These are phyloP conservation scores for Decorospora gaudefroyi DNA, from an alignment of 2,329 filamentous ascomycete species.

Conservation along the genomic window DNA sequence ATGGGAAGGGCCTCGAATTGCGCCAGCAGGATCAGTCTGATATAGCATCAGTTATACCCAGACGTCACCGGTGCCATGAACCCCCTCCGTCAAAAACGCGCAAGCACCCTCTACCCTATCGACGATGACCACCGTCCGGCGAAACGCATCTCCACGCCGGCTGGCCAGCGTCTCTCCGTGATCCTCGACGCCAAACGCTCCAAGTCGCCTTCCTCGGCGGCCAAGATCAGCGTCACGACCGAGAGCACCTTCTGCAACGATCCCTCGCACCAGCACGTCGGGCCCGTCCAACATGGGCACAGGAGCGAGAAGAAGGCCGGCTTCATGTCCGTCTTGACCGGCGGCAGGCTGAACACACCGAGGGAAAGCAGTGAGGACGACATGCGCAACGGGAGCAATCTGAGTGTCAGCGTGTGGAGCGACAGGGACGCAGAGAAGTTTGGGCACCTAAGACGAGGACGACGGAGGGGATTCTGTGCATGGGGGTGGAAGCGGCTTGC, in stretches of 20 bases:
- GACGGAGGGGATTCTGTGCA: slow-evolving; percentile 24
- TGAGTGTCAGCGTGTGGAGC: slow-evolving; percentile 46
- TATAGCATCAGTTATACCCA: neutral
- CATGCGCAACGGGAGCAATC: slow-evolving; percentile 33
- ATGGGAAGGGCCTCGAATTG: slow-evolving; percentile 12
- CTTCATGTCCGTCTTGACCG: slow-evolving; percentile 28
- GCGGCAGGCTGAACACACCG: slow-evolving; percentile 34
- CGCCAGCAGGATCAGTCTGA: slow-evolving; percentile 6
- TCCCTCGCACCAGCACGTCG: slow-evolving; percentile 32
- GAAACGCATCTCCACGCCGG: slow-evolving; percentile 51
- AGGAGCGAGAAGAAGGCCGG: slow-evolving; percentile 21
- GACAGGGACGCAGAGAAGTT: slow-evolving; percentile 44
- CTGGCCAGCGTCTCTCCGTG: slow-evolving; percentile 49
- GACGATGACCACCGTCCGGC: slow-evolving; percentile 40
- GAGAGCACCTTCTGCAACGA: slow-evolving; percentile 39
- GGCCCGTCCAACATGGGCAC: slow-evolving; percentile 26
- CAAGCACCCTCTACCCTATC: slow-evolving; percentile 30
- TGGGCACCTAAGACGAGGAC: slow-evolving; percentile 30
- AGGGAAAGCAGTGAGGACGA: slow-evolving; percentile 37
- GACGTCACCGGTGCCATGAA: slow-evolving; percentile 26
- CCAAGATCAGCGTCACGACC: slow-evolving; percentile 36
- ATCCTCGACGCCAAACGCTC: slow-evolving; percentile 44
- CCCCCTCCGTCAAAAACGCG: slow-evolving; percentile 31
- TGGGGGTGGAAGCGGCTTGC: slow-evolving; percentile 50
- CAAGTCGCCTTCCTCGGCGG: slow-evolving; percentile 25